Evolutionary conservation across 2,329 filamentous ascomycete species (phyloP), one percentile per base, ranked within the genome.

Genomic region (Pseudogymnoascus sp.): DNA sequence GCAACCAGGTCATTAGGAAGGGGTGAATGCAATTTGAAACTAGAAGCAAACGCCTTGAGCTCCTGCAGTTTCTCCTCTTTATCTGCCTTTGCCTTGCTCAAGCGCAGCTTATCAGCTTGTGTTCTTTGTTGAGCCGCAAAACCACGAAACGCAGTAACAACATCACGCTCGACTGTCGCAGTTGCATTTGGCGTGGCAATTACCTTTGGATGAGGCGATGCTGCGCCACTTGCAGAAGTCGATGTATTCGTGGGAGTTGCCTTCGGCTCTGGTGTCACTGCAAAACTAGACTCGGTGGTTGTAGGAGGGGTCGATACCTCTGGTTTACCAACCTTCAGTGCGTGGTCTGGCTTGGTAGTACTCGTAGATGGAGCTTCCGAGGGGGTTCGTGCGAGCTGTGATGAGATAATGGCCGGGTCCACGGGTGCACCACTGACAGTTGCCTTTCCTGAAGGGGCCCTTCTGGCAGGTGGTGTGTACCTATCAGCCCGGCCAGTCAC

Each of bases 31-130:
- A 99, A 84, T 78, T 97, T 97, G 81, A 99, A 99, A 73, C 85
- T 95, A 69, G 88, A 85, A 0, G 95, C 91, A 75, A 99, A 99
- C 72, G 93, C 96, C 81, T 95, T 96, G 64, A 99, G 78, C 76
- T 99, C 95, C 65, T 91, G 96, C 66, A 99, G 76, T 76, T 96
- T 97, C 67, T 95, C 87, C 68, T 93, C 91, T 74, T 96, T 96
- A 74, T 97, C 95, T 64, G 82, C 82, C 72, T 82, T 85, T 8
- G 81, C 81, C 73, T 87, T 88, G 69, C 76, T 82, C 66, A 74
- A 78, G 53, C 85, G 79, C 40, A 75, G 78, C 70, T 85, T 83
- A 69, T 87, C 83, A 5, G 81, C 81, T 64, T 80, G 81, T 63
- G 77, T 78, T 63, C 82, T 79, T 72, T 86, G 80, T 64, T 80